Conservation (phyloP, 345 rosid genomes). For the Corchorus olitorius region DNA sequence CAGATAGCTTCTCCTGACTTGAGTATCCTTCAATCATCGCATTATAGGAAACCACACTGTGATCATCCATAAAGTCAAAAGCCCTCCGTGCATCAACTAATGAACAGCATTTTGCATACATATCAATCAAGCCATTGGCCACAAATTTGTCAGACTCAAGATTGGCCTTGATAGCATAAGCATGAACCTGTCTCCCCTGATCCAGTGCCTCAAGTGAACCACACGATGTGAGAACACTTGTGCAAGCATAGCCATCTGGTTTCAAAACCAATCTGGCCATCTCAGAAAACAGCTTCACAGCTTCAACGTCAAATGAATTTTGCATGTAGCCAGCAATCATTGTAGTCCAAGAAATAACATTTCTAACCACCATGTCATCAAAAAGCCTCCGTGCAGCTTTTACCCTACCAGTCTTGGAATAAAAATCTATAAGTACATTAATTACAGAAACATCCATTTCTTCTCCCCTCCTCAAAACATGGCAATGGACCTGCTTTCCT, state of each 20-base stretch:
- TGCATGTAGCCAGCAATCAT: slow-evolving; percentile 75
- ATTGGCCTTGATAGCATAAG: slow-evolving; percentile 56
- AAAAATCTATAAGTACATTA: slow-evolving; percentile 68
- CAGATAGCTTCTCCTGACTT: slow-evolving; percentile 47
- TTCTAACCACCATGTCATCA: slow-evolving; percentile 46
- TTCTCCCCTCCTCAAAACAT: slow-evolving; percentile 54
- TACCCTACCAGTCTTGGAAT: slow-evolving; percentile 60
- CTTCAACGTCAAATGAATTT: slow-evolving; percentile 57
- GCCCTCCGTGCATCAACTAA: slow-evolving; percentile 57
- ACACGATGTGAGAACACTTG: slow-evolving; percentile 71
- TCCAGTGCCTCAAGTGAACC: slow-evolving; percentile 55
- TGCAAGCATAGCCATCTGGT: slow-evolving; percentile 69
- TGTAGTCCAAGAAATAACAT: slow-evolving; percentile 74
- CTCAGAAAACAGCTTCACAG: slow-evolving; percentile 47
- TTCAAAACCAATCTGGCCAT: slow-evolving; percentile 48
- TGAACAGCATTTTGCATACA: slow-evolving; percentile 69
- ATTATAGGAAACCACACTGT: slow-evolving; percentile 61
- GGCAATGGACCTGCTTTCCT: slow-evolving; percentile 73
- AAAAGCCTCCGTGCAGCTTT: slow-evolving; percentile 48
- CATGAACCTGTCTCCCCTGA: slow-evolving; percentile 69
- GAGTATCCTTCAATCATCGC: slow-evolving; percentile 85
- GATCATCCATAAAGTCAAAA: slow-evolving; percentile 46
- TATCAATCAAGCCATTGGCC: slow-evolving; percentile 64
- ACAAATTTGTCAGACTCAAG: slow-evolving; percentile 59
- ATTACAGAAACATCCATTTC: slow-evolving; percentile 62